A percentile compares a stretch with the other conserved stretches of the same genome.
These are phyloP conservation scores for Blastocystis sp. DNA, from an alignment of 352 stramenopile species.

Conservation along the genomic window DNA sequence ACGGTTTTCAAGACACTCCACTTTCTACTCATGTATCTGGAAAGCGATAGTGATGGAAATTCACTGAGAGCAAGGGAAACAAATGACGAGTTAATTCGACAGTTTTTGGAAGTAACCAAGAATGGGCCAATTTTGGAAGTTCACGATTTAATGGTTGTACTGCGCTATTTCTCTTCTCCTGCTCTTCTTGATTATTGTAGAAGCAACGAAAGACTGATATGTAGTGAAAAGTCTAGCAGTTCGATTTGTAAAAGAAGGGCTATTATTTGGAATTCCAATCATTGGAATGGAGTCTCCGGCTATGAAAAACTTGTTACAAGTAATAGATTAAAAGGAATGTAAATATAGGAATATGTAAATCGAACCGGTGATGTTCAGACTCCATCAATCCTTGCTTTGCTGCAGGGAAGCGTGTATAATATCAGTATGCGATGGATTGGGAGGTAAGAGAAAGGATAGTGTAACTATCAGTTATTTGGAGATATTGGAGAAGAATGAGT, in stretches of 20 bases:
- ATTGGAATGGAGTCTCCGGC: background rate
- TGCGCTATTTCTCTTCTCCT: background rate
- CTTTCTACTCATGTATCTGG: background rate
- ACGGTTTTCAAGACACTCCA: conserved; percentile 6
- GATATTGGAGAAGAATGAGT: background rate
- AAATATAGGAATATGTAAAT: conserved; percentile 4
- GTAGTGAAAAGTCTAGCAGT: background rate
- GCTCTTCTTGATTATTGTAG: background rate
- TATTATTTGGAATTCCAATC: background rate
- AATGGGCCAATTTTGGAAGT: background rate
- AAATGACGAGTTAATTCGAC: background rate
- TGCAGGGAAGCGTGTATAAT: background rate
- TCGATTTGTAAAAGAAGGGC: background rate
- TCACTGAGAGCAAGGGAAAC: background rate
- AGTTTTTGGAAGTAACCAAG: background rate
- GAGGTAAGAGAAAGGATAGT: background rate
- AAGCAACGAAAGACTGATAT: background rate
- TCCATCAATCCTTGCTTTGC: background rate
- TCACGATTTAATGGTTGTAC: background rate
- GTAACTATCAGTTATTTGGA: conserved; percentile 1
- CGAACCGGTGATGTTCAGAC: conserved; percentile 11
- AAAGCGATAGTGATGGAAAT: background rate
- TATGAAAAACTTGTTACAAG: background rate
- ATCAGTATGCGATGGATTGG: background rate
- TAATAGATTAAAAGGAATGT: background rate